A percentile compares a stretch with the other conserved stretches of the same genome.
phyloP scores from a whole-genome alignment of 257 asterid genomes.

The Solanum medicagineum region DNA sequence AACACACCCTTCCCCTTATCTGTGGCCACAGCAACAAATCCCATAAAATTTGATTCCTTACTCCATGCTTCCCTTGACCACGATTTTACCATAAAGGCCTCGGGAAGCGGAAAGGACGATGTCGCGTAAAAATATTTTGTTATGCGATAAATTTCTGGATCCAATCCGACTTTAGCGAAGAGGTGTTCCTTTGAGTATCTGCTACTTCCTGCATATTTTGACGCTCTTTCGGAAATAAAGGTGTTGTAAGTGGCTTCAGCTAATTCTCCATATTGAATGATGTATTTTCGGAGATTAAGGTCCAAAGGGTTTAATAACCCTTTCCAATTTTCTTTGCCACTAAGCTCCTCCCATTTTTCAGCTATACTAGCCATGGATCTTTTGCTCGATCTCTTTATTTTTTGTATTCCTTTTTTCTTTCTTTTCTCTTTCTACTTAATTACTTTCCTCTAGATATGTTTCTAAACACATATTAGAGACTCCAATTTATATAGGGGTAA shows the following conservation, averaged over 20 bases:
- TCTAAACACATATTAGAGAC: not conserved
- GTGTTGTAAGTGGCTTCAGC: constrained; percentile 68
- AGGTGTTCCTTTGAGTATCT: constrained; percentile 26
- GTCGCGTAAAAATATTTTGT: constrained; percentile 62
- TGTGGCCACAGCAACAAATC: constrained; percentile 68
- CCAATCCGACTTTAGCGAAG: constrained; percentile 39
- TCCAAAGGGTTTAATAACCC: constrained; percentile 65
- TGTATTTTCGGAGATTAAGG: constrained; percentile 50
- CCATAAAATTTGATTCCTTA: constrained; percentile 80
- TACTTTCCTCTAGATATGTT: not conserved
- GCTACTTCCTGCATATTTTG: constrained; percentile 65
- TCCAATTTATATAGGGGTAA: not conserved
- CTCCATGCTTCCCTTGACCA: constrained; percentile 72
- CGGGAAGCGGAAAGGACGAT: constrained; percentile 41
- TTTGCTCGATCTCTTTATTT: no score
- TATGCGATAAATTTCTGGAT: constrained; percentile 34
- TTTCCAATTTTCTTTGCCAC: constrained; percentile 50
- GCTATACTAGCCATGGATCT: constrained; percentile 1
- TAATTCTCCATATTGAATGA: constrained; percentile 59
- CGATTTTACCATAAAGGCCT: constrained; percentile 50
- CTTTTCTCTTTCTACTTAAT: not conserved
- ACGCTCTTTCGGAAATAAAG: constrained; percentile 43
- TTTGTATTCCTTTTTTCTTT: not conserved
- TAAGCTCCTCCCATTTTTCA: constrained; percentile 50
- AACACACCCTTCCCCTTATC: constrained; percentile 47